A percentile compares a stretch with the other conserved stretches of the same genome.
Conservation (phyloP, 2,329 filamentous ascomycete genomes). For the Epichloe coenophiala region DNA sequence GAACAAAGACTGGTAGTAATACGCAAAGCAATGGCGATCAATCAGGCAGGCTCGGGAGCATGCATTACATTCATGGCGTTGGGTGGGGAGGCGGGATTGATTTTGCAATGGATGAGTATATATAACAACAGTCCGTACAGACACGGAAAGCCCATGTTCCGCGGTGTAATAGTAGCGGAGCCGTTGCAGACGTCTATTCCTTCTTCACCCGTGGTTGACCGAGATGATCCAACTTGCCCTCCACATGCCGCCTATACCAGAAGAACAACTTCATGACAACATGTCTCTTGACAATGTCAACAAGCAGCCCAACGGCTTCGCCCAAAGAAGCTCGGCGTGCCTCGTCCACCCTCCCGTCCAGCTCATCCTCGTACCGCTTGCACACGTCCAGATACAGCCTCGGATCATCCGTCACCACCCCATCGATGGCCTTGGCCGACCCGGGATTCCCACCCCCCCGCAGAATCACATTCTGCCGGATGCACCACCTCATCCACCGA, state of each 20-base stretch:
- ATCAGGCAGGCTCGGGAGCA: no score
- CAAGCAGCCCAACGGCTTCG: slow-evolving; percentile 8
- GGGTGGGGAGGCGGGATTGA: no score
- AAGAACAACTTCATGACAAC: slow-evolving; percentile 12
- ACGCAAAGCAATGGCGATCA: not conserved
- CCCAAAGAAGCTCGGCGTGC: slow-evolving; percentile 4
- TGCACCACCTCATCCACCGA: slow-evolving; percentile 68
- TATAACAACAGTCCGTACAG: no score
- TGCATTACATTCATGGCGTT: no score
- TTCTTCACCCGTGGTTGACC: slow-evolving; percentile 8
- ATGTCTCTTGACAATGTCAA: slow-evolving; percentile 10
- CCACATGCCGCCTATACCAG: slow-evolving; percentile 11
- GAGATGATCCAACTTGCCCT: slow-evolving; percentile 17
- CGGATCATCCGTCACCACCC: slow-evolving; percentile 78
- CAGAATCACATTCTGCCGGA: slow-evolving; percentile 24
- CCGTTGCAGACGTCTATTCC: not conserved
- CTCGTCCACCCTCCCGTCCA: slow-evolving; percentile 1
- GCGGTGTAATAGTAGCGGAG: no score
- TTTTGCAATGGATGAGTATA: no score
- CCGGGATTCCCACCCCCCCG: not conserved
- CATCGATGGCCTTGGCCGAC: slow-evolving; percentile 41
- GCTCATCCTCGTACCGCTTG: slow-evolving; percentile 21
- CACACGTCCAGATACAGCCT: slow-evolving; percentile 51
- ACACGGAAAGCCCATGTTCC: no score
- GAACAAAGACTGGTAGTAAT: no score